Conservation (phyloP, 345 rosid species). For the Moricandia moricandioides region DNA sequence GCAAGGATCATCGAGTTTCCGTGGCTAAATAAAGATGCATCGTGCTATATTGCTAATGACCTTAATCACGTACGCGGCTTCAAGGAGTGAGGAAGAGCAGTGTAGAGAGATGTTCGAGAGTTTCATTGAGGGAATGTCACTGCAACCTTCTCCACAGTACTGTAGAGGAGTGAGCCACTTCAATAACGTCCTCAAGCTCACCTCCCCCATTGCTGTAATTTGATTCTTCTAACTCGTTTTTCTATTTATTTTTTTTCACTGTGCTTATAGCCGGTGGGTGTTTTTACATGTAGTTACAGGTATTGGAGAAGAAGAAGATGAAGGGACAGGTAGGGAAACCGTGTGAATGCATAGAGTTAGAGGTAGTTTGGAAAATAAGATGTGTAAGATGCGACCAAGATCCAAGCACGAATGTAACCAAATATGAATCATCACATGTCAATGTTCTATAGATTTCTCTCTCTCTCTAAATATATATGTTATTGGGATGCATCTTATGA, state of each 20-base stretch:
- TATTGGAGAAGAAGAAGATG: background rate
- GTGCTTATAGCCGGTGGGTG: background rate
- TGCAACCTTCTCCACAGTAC: constrained; percentile 21
- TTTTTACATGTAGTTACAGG: constrained; percentile 4
- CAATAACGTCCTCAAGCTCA: constrained; percentile 28
- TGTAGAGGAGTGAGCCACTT: constrained; percentile 32
- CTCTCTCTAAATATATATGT: background rate
- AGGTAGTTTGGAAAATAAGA: constrained; percentile 29
- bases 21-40: constrained; percentile 19
- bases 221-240: background rate
- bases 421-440: constrained; percentile 1
- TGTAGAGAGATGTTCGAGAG: constrained; percentile 26
- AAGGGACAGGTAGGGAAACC: background rate
- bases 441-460: background rate
- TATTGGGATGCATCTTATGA: background rate
- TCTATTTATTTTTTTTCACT: background rate
- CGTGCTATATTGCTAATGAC: constrained; percentile 29
- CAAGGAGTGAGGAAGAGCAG: constrained; percentile 17
- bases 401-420: background rate
- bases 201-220: constrained; percentile 12
- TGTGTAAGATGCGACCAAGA: constrained; percentile 22
- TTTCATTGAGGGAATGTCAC: constrained; percentile 7
- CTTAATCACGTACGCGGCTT: constrained; percentile 17
- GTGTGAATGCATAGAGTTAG: constrained; percentile 30
- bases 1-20: background rate